These are phyloP conservation scores for Penicillium corylophilum DNA, from an alignment of 2,329 filamentous ascomycete genomes.

Conservation along the genomic window DNA sequence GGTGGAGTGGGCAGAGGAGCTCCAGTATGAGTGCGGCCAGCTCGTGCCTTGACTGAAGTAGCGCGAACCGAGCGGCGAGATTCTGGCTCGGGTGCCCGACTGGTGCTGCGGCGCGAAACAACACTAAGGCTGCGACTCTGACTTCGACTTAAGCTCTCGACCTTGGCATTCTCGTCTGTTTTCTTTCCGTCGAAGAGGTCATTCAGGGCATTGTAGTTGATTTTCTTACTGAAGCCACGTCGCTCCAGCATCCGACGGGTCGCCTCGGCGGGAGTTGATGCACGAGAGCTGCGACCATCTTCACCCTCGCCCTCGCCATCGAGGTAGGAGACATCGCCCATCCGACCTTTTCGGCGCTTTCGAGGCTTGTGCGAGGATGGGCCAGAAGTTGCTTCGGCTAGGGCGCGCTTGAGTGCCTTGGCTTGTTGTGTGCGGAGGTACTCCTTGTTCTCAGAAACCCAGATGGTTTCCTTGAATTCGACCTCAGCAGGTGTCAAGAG, in stretches of 20 bases:
- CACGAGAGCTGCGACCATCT: conserved; percentile 64
- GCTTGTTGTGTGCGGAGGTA: conserved; percentile 86
- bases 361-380: conserved; percentile 45
- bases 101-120: conserved; percentile 23
- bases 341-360: conserved; percentile 49
- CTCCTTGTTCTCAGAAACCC: conserved; percentile 92
- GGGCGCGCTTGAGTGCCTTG: conserved; percentile 72
- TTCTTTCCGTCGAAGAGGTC: conserved; percentile 42
- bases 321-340: conserved; percentile 49
- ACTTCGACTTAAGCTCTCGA: conserved; percentile 30
- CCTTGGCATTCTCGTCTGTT: conserved; percentile 29
- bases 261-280: conserved; percentile 67
- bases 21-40: conserved; percentile 2
- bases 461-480: conserved; percentile 82
- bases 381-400: conserved; percentile 52
- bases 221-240: conserved; percentile 68
- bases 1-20: conserved; percentile 14
- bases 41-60: conserved; percentile 12
- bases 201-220: conserved; percentile 60
- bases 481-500: conserved; percentile 71
- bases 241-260: conserved; percentile 67
- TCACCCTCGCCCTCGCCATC: conserved; percentile 54
- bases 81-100: conserved; percentile 14
- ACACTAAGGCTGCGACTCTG: conserved; percentile 36
- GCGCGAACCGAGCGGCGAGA: conserved; percentile 14